phyloP scores from a whole-genome alignment of 129 eudicot species.

The Flaveria robusta region DNA sequence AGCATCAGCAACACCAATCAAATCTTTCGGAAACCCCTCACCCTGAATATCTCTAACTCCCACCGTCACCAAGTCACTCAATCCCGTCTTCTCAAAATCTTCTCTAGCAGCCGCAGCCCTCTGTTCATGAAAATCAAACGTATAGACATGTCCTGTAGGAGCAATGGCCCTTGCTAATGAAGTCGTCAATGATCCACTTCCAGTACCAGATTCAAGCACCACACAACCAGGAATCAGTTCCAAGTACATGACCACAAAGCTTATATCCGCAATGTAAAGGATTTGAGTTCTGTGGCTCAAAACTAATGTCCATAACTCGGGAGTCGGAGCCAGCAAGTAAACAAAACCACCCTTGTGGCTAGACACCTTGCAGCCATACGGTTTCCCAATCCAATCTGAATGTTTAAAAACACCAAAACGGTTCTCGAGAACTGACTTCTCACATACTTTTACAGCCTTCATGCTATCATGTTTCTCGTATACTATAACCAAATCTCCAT shows the following conservation, averaged over 20 bases:
- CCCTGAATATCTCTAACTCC: conserved; percentile 96
- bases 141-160: conserved; percentile 72
- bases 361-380: conserved; percentile 81
- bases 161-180: conserved; percentile 92
- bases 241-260: conserved; percentile 84
- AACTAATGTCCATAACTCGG: conserved; percentile 93
- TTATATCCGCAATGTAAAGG: conserved; percentile 86
- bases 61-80: conserved; percentile 73
- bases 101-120: conserved; percentile 90
- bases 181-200: conserved; percentile 86
- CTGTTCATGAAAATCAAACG: conserved; percentile 95
- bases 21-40: conserved; percentile 82
- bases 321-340: conserved; percentile 87
- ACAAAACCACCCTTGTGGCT: conserved; percentile 83
- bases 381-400: conserved; percentile 84
- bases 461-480: conserved; percentile 74
- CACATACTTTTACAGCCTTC: conserved; percentile 78
- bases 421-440: conserved; percentile 56
- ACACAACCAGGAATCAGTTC: conserved; percentile 89
- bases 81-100: conserved; percentile 77
- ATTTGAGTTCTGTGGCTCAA: conserved; percentile 94
- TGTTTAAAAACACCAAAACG: conserved; percentile 88
- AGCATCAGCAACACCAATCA: conserved; percentile 71
- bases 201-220: conserved; percentile 92
- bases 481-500: conserved; percentile 81